A percentile compares a stretch with the other conserved stretches of the same genome.
These are phyloP conservation scores for Russula vinacea DNA, from an alignment of 768 basidiomycete species.

Conservation along the genomic window DNA sequence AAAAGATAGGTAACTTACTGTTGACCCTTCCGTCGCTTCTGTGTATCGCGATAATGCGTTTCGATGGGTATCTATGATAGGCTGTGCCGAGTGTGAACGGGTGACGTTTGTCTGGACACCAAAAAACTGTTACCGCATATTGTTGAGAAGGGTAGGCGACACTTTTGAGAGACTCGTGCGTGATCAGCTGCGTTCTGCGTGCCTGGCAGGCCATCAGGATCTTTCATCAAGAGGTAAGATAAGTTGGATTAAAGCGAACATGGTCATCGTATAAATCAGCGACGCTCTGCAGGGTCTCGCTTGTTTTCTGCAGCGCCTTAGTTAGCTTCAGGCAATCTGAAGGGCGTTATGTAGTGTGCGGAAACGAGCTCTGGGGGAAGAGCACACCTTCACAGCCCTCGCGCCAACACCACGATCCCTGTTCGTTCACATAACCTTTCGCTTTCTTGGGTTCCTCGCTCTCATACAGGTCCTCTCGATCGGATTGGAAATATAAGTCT, in stretches of 20 bases:
- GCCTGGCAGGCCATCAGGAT: slow-evolving; percentile 48
- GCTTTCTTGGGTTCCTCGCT: slow-evolving; percentile 34
- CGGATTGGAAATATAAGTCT: slow-evolving; percentile 44
- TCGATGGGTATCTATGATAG: slow-evolving; percentile 70
- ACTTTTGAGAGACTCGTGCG: slow-evolving; percentile 71
- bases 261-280: slow-evolving; percentile 80
- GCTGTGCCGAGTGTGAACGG: slow-evolving; percentile 39
- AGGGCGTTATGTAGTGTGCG: neutral
- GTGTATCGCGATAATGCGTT: slow-evolving; percentile 65
- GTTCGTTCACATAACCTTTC: slow-evolving; percentile 62
- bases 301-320: slow-evolving; percentile 72
- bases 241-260: slow-evolving; percentile 42
- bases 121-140: slow-evolving; percentile 53
- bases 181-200: slow-evolving; percentile 63
- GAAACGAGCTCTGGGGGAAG: neutral
- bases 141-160: slow-evolving; percentile 71
- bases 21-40: slow-evolving; percentile 45
- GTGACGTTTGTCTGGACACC: neutral
- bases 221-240: neutral
- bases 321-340: slow-evolving; percentile 75
- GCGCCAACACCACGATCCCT: slow-evolving; percentile 86
- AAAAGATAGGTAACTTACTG: slow-evolving; percentile 34
- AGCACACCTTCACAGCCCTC: slow-evolving; percentile 65
- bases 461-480: slow-evolving; percentile 40
- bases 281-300: slow-evolving; percentile 68